These are phyloP conservation scores for Ceratocystis huliohia DNA, from an alignment of 2,329 filamentous ascomycete species.

Conservation along the genomic window DNA sequence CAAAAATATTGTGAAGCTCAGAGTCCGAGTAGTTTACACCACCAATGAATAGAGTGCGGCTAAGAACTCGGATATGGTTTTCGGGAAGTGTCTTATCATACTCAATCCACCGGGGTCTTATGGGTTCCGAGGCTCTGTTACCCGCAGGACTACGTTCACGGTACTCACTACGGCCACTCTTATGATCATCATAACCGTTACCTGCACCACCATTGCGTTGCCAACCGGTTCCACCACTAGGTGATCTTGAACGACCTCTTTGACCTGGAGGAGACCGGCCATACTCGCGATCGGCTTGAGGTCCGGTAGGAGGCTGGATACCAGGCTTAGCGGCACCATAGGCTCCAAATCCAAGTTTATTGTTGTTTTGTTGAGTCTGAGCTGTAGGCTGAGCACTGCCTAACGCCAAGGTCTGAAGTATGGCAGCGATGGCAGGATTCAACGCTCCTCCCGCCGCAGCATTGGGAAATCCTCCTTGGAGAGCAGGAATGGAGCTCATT, in stretches of 20 bases:
- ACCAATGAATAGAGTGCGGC: conserved; percentile 89
- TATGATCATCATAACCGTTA: conserved; percentile 1
- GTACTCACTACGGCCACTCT: conserved; percentile 47
- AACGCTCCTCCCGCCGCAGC: conserved; percentile 1
- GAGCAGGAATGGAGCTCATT: conserved; percentile 12
- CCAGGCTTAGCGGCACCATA: conserved; percentile 14
- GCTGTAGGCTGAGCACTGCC: conserved; percentile 3
- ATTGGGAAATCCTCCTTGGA: conserved; percentile 15
- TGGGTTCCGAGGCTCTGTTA: conserved; percentile 27
- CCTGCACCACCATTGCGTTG: conserved; percentile 34
- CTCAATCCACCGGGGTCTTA: conserved; percentile 48
- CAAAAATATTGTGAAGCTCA: conserved; percentile 71
- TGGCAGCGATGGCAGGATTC: conserved; percentile 15
- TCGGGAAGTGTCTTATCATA: conserved; percentile 61
- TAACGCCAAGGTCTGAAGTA: conserved; percentile 19
- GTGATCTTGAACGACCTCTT: conserved; percentile 56
- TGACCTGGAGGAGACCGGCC: conserved; percentile 50
- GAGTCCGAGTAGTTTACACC: conserved; percentile 78
- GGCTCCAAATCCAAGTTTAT: conserved; percentile 6
- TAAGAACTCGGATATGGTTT: conserved; percentile 79
- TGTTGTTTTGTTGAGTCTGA: conserved; percentile 1
- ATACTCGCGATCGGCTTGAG: conserved; percentile 20
- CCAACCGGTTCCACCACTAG: conserved; percentile 10
- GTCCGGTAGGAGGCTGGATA: conserved; percentile 16
- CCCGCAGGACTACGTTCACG: conserved; percentile 45